Base-by-base conservation (phyloP, 2,329 filamentous ascomycete species). In the Gnomoniopsis sp. region DNA sequence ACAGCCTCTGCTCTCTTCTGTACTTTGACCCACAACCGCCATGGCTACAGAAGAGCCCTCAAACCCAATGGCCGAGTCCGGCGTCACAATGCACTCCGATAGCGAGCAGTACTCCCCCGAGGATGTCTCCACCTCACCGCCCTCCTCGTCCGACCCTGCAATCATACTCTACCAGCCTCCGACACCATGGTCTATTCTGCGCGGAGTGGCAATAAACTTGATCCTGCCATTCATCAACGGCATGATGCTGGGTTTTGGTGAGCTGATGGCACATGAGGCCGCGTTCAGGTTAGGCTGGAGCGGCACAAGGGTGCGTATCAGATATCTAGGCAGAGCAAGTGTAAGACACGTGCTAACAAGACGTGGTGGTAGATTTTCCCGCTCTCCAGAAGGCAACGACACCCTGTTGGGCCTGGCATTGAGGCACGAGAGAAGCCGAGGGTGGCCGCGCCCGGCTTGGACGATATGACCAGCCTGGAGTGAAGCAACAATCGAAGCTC, bases 241-340 rank as follows among this genome's bases (percentile, higher is more conserved):
- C 49, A 84, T 99, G 80, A 99, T 99, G 95, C 77, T 99, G 69
- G 95, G 95, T 2, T 97, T 99, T 70, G 95, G 95, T 66, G 95
- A 99, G 77, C 77, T 99, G 53, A 93, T 99, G 74, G 95, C 95
- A 56, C 95, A 99, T 71, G 95, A 99, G 77, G 88, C 91, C 53
- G 95, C 95, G 1, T 99, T 93, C 71, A 81, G 93, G 68, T 78
- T 98, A 66, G 95, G 95, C 61, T 99, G 95, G 95, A 88, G 89
- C 64, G 88, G 88, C 56, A 98, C 95, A 61, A 96, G 95, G 86
- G 95, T 97, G 81, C 49, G 83, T 64, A 47, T 12, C n/a, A 48
- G 56, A 64, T 48, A 58, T 53, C 56, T 36, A 17, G n/a, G 14
- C 12, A n/a, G 14, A 33, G 3, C 8, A 12, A 14, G 15, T 15